Evolutionary conservation across 2,329 filamentous ascomycete genomes (phyloP).

Genomic region (Cladophialophora exuberans): DNA sequence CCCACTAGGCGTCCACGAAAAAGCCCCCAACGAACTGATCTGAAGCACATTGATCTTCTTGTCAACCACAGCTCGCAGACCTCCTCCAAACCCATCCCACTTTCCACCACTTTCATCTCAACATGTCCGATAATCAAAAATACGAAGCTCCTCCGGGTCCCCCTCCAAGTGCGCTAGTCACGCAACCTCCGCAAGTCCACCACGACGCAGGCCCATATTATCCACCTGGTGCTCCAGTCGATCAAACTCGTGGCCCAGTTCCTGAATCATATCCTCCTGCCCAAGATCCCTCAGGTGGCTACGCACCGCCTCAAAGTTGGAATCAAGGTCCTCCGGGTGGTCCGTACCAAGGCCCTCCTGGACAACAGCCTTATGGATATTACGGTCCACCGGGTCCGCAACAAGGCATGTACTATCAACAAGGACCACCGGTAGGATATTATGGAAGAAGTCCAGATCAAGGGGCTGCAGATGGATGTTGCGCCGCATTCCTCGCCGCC

Average conservation of each 20-base stretch:
- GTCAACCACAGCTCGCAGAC: not conserved
- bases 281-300: slow-evolving; percentile 24
- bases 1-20: too few relatives aligned
- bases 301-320: slow-evolving; percentile 26
- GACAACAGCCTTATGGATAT: slow-evolving; percentile 24
- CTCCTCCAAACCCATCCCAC: not conserved
- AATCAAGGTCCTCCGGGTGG: slow-evolving; percentile 20
- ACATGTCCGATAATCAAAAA: slow-evolving; percentile 22
- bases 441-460: slow-evolving; percentile 37
- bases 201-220: slow-evolving; percentile 34
- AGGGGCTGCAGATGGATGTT: slow-evolving; percentile 42
- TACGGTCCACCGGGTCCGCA: slow-evolving; percentile 26
- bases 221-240: slow-evolving; percentile 12
- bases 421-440: slow-evolving; percentile 42
- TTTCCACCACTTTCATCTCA: not conserved
- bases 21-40: too few relatives aligned
- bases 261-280: slow-evolving; percentile 23
- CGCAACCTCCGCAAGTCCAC: slow-evolving; percentile 26
- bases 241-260: slow-evolving; percentile 17
- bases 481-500: slow-evolving; percentile 48
- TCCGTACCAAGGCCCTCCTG: slow-evolving; percentile 12
- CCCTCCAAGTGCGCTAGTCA: slow-evolving; percentile 14
- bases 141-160: slow-evolving; percentile 25
- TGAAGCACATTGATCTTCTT: not conserved
- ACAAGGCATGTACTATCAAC: slow-evolving; percentile 37